A percentile compares a stretch with the other conserved stretches of the same genome.
phyloP scores from a whole-genome alignment of 768 basidiomycete genomes.

The Amanita fuliginea region DNA sequence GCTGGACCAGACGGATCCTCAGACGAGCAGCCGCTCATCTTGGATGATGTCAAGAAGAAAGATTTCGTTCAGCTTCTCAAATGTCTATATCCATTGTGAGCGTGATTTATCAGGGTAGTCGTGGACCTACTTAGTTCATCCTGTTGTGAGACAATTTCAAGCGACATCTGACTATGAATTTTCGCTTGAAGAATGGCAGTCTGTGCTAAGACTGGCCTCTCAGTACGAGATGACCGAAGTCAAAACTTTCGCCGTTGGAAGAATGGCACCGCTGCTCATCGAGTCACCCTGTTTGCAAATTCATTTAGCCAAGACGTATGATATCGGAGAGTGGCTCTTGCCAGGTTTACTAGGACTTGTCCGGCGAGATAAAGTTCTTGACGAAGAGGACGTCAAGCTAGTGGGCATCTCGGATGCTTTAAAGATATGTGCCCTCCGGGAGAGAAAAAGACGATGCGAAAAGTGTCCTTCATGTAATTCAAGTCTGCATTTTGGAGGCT shows the following conservation, averaged over 20 bases:
- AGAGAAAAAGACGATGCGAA: conserved; percentile 5
- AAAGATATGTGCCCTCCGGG: conserved; percentile 6
- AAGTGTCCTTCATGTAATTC: neutral
- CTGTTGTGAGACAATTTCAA: neutral
- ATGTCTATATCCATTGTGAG: conserved; percentile 19
- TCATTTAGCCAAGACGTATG: conserved; percentile 19
- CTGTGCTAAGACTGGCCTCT: conserved; percentile 25
- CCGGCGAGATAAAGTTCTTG: conserved; percentile 13
- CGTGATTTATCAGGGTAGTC: neutral
- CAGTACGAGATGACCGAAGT: conserved; percentile 25
- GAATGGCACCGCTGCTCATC: conserved; percentile 10
- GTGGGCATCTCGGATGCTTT: conserved; percentile 16
- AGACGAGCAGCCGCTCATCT: conserved; percentile 15
- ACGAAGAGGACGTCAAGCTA: conserved; percentile 15
- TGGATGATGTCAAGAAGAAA: conserved; percentile 12
- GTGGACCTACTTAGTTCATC: neutral
- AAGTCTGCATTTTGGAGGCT: neutral
- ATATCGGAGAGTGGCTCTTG: conserved; percentile 22
- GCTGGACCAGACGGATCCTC: conserved; percentile 13
- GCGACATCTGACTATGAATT: neutral
- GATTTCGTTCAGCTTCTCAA: conserved; percentile 17
- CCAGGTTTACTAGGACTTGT: conserved; percentile 17
- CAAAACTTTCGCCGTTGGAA: conserved; percentile 18
- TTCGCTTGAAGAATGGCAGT: conserved; percentile 22
- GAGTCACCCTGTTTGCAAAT: conserved; percentile 19